Conservation (phyloP, 345 rosid genomes). For the Sapria himalayana region DNA sequence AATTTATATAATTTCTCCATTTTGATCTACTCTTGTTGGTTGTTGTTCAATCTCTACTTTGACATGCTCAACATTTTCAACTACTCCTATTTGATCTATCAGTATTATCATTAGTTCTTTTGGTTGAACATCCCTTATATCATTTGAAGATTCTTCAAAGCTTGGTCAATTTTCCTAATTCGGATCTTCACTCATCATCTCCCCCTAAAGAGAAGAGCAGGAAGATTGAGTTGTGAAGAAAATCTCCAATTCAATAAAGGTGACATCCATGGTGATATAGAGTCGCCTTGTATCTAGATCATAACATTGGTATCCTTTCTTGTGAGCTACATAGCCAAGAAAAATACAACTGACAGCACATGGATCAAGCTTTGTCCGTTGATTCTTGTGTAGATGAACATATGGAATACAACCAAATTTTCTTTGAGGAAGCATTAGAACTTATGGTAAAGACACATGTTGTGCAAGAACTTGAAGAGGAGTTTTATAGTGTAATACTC, state of each 20-base stretch:
- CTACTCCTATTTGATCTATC: no score
- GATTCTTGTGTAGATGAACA: conserved; percentile 1
- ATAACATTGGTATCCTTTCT: conserved; percentile 2
- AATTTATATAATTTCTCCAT: no score
- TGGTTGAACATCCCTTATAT: no score
- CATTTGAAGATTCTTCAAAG: background rate
- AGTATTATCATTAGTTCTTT: no score
- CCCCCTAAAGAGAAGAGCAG: background rate
- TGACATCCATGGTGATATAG: conserved; percentile 2
- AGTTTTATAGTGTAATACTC: background rate
- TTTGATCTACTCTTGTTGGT: background rate
- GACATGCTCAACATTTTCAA: background rate
- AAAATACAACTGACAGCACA: background rate
- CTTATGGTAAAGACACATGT: background rate
- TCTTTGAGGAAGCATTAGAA: background rate
- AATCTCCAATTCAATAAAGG: background rate
- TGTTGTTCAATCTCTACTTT: background rate
- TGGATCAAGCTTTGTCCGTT: background rate
- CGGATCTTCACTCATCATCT: background rate
- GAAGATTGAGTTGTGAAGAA: background rate
- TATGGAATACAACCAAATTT: conserved; percentile 2
- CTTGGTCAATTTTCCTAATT: background rate
- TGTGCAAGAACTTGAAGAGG: background rate
- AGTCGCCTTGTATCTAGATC: background rate
- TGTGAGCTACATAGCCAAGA: background rate